Base-by-base conservation (phyloP, 2,329 filamentous ascomycete species). In the Aspergillus ruber region DNA sequence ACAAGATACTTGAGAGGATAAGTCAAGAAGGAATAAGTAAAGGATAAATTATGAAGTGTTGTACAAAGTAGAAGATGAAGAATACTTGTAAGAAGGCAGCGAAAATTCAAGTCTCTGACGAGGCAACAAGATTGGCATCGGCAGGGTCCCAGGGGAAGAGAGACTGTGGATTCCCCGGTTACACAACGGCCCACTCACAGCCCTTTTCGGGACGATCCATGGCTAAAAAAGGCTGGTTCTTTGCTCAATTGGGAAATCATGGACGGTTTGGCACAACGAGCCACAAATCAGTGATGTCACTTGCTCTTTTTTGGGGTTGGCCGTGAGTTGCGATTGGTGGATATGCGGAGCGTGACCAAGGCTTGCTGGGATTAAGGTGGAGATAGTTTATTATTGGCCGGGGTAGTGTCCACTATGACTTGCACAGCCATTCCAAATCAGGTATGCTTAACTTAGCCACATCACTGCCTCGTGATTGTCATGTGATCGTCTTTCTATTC, bases 41-140 rank as follows among this genome's bases (percentile, higher is more conserved):
- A n/a, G 20, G 4, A 20, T 20, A 20, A 20, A 4, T 20, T 20
- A 20, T 20, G 21, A 21, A 21, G 21, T 21, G 21, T 21, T 21
- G 10, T 29, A 29, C 7, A 29, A 10, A 27, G 9, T 12, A 29
- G 25, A 12, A 29, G 25, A 12, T 29, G 25, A 29, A 12, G 25
- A 39, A 39, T 39, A 20, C 7, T 17, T 39, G 39, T 41, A n/a
- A 18, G 18, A 42, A 42, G 23, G 23, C 13, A 21, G 39, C 39
- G 29, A 43, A 18, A 29, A 43, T 27, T 17, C 21, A 43, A 25
- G 25, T 17, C 13, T 21, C 15, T 43, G 41, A 43, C 45, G 50
- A 59, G 56, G 56, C 56, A 58, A 50, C 56, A 53, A 43, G 53
- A 56, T 56, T 52, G 48, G 50, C 47, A 48, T 52, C 47, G 45